phyloP scores from a whole-genome alignment of 148 eudicot genomes.

The Camellia japonica region DNA sequence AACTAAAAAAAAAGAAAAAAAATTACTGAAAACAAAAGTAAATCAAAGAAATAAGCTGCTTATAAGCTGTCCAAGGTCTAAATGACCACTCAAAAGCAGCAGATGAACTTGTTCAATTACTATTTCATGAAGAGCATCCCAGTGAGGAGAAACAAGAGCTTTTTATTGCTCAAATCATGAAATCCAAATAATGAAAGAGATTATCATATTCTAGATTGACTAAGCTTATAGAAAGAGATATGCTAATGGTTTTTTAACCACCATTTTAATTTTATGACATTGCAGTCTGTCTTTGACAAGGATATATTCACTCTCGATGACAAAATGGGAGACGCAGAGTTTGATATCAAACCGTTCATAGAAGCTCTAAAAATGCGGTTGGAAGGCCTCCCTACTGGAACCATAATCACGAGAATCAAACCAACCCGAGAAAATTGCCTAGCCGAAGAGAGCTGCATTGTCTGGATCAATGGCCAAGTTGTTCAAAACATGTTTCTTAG shows the following conservation, averaged over 20 bases:
- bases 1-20: too few species aligned
- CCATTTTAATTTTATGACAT: background rate
- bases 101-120: too few species aligned
- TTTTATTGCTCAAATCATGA: too few species aligned
- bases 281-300: constrained; percentile 20
- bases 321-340: constrained; percentile 29
- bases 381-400: constrained; percentile 10
- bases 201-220: too few species aligned
- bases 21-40: too few species aligned
- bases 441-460: constrained; percentile 20
- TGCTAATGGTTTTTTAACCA: background rate
- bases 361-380: constrained; percentile 10
- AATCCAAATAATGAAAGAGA: too few species aligned
- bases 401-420: constrained; percentile 2
- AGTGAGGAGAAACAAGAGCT: too few species aligned
- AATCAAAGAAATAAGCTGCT: too few species aligned
- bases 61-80: too few species aligned
- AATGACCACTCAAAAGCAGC: too few species aligned
- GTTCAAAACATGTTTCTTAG: constrained; percentile 22
- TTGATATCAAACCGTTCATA: constrained; percentile 18
- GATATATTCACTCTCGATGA: constrained; percentile 20
- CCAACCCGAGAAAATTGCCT: constrained; percentile 21
- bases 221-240: background rate
- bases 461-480: background rate
- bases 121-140: too few species aligned